These are phyloP conservation scores for Pilobolus umbonatus DNA, from an alignment of 192 early-diverging fungal species.

Conservation along the genomic window DNA sequence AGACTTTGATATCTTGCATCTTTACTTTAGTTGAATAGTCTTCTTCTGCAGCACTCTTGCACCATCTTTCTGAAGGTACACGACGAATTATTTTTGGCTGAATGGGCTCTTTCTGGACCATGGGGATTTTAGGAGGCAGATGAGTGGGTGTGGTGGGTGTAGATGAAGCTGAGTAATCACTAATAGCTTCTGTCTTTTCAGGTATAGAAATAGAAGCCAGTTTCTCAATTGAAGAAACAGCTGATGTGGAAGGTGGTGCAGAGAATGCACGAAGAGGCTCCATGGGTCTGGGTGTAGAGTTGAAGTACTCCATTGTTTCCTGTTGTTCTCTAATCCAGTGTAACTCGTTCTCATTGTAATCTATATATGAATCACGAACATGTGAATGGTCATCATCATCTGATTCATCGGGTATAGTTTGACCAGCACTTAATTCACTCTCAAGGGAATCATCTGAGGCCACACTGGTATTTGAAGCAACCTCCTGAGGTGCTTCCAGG, in stretches of 20 bases:
- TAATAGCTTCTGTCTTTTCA: not conserved
- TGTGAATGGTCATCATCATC: slow-evolving; percentile 23
- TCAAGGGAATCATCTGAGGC: slow-evolving; percentile 29
- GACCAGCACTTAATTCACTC: slow-evolving; percentile 21
- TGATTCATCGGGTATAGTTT: slow-evolving; percentile 13
- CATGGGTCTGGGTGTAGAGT: not conserved
- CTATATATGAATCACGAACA: not conserved
- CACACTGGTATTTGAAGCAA: slow-evolving; percentile 6
- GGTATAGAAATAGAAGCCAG: not conserved
- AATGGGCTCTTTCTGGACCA: not conserved
- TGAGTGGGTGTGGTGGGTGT: not conserved
- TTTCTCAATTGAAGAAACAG: not conserved
- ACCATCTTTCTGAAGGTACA: slow-evolving; percentile 16
- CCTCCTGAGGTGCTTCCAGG: not conserved
- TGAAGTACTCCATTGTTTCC: slow-evolving; percentile 6
- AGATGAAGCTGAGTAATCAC: not conserved
- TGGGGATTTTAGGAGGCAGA: not conserved
- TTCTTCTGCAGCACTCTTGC: slow-evolving; percentile 3
- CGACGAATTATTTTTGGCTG: slow-evolving; percentile 1
- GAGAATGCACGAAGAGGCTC: too few relatives aligned
- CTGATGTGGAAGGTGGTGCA: not conserved
- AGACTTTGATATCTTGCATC: not conserved
- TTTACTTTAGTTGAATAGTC: not conserved
- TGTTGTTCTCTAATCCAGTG: slow-evolving; percentile 5
- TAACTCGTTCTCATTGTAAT: not conserved